Evolutionary conservation across 345 rosid species (phyloP).

Genomic region (Linum trigynum): DNA sequence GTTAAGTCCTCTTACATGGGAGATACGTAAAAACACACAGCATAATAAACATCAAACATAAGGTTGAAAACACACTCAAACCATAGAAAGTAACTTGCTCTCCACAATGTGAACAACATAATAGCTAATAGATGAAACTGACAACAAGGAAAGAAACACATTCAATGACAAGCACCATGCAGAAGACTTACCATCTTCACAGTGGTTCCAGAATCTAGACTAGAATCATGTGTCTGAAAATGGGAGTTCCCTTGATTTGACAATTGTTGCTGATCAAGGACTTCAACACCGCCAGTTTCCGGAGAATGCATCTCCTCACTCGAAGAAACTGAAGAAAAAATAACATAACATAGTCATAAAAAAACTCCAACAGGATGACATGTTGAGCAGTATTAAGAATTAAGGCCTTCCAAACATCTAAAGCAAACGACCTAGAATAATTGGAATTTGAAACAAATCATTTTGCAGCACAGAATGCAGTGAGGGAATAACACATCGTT

Average conservation of each 20-base stretch:
- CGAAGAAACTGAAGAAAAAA: slow-evolving; percentile 16
- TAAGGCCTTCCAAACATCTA: neutral
- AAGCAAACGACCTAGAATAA: neutral
- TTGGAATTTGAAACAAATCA: neutral
- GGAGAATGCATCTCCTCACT: slow-evolving; percentile 13
- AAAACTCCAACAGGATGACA: neutral
- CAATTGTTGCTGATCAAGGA: slow-evolving; percentile 10
- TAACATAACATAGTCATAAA: neutral
- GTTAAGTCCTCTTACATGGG: too few relatives aligned
- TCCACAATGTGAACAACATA: neutral
- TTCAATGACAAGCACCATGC: neutral
- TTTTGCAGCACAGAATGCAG: neutral
- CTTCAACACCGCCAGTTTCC: slow-evolving; percentile 14
- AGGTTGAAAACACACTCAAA: neutral
- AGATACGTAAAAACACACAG: too few relatives aligned
- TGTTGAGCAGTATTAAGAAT: slow-evolving; percentile 1
- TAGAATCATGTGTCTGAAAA: slow-evolving; percentile 20
- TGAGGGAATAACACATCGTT: neutral
- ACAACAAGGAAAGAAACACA: neutral
- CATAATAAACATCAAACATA: too few relatives aligned
- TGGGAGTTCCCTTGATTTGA: slow-evolving; percentile 20
- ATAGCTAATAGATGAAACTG: neutral
- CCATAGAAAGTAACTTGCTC: neutral
- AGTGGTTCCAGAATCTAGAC: slow-evolving; percentile 18
- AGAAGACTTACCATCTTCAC: slow-evolving; percentile 22